Base-by-base conservation (phyloP, 305 asterid species). In the Fraxinus albicans region DNA sequence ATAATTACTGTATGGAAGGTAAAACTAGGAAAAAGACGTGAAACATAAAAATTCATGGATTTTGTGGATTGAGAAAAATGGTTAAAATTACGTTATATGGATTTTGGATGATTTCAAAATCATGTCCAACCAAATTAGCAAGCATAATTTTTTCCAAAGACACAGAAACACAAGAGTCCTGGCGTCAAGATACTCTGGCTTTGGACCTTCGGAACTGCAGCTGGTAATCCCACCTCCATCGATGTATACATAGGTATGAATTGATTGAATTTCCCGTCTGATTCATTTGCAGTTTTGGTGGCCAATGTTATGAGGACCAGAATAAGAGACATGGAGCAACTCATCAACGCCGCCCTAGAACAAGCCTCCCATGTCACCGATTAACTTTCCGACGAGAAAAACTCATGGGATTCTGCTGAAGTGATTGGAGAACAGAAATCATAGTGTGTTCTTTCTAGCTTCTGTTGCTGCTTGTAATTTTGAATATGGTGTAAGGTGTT, bases 281-380 rank as follows among this genome's bases (percentile, higher is more conserved):
- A 8, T 63, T 8, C 2, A 63, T 13, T 69, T 69, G 36, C 38
- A 12, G 38, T 91, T 75, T 33, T 89, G 81, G 89, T 87, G 76
- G 60, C 89, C 15, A 89, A 77, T 77, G 89, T 89, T 21, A 84
- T 67, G n/a, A 86, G 84, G 83, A 84, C 89, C 67, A 84, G 90
- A 77, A 72, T 86, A 31, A 77, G 87, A 76, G 90, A 89, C 76
- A 89, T 87, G 92, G 86, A 86, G 19, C 86, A 86, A 78, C 21
- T 84, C 75, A 65, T 86, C 50, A 83, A 86, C 9, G 65, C 40
- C 7, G 72, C 38, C 38, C 38, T 5, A 35, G 40, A 35, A 35
- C 8, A 35, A 0, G 40, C 8, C 40, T 82, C 55, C 88, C 82
- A 33, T 27, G 29, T 6, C 44, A 79, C 40, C 4, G 7, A 9